Evolutionary conservation across 2,329 filamentous ascomycete genomes (phyloP), one percentile per base, ranked within the genome.

Genomic region (Trichophyton verrucosum): DNA sequence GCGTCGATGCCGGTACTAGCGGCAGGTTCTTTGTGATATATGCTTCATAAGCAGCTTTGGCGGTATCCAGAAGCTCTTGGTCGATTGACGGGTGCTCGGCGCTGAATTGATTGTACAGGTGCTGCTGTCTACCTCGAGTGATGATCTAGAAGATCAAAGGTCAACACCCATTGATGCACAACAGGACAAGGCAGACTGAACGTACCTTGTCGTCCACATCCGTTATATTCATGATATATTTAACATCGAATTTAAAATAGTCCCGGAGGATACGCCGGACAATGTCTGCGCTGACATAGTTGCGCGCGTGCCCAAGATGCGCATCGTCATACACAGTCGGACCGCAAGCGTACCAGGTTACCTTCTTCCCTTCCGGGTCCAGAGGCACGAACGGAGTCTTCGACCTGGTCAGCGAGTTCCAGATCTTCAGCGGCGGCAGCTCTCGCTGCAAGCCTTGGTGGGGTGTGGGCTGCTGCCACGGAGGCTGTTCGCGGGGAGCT

Each of bases 191-290:
- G 27, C 44, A 36, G 1, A n/a, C 42, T 24, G 22, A 22, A 53
- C 66, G 49, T 69, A 84, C 82, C 80, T 87, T 87, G 74, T 88
- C 85, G 67, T 91, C 87, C 44, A 92, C 82, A 68, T 92, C 91
- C 30, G 91, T 95, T 64, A 94, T 90, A 75, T 95, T 95, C 86
- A 95, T 94, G 65, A 95, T 88, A 75, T 95, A 95, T 63, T 86
- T 84, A 66, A 96, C 83, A 47, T 90, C 78, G 73, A 88, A 94
- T 63, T 84, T 83, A 72, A 95, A 95, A 75, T 94, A 92, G 72
- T 92, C 85, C 69, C 82, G 79, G 73, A 95, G 76, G 67, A 95
- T 89, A 68, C 91, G 85, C 63, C 91, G 83, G 66, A 95, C 85
- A 65, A 95, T 91, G 73, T 96, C 91, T 53, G 89, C 92, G 57